Conservation (phyloP, 106 monocot species). For the Dioscorea zingiberensis region DNA sequence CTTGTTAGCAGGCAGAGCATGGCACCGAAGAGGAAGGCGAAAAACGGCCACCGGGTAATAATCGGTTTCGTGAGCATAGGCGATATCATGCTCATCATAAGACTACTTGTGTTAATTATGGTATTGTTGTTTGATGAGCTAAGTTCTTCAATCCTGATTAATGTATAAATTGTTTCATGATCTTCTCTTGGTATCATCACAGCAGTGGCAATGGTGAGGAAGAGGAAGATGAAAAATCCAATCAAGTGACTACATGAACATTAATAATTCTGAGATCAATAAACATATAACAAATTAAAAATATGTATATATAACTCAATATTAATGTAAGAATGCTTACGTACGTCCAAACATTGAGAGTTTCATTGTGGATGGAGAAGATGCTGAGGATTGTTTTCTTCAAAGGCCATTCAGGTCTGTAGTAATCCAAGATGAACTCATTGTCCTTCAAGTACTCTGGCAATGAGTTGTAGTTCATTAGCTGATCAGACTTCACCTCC, state of each 20-base stretch:
- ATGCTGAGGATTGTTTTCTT: constrained; percentile 61
- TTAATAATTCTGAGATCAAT: not conserved
- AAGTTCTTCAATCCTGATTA: too few relatives aligned
- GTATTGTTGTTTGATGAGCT: too few relatives aligned
- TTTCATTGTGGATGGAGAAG: constrained; percentile 84
- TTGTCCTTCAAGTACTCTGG: constrained; percentile 74
- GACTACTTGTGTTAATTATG: not conserved
- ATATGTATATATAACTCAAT: too few relatives aligned
- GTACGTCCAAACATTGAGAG: constrained; percentile 87
- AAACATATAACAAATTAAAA: not conserved
- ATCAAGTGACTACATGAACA: not conserved
- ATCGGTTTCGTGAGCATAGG: not conserved
- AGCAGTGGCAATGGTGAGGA: not conserved
- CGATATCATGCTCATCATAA: too few relatives aligned
- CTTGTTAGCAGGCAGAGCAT: constrained; percentile 15
- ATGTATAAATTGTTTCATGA: too few relatives aligned
- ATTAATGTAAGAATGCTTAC: not conserved
- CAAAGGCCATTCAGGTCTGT: constrained; percentile 73
- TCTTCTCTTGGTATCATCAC: not conserved
- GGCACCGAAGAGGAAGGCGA: constrained; percentile 5
- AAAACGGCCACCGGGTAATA: constrained; percentile 9
- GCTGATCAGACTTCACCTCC: constrained; percentile 17
- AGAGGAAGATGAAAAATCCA: not conserved
- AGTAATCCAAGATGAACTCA: constrained; percentile 64
- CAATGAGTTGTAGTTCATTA: constrained; percentile 46